Evolutionary conservation across 176 grass and related monocot species (phyloP).

Genomic region (Lolium perenne): DNA sequence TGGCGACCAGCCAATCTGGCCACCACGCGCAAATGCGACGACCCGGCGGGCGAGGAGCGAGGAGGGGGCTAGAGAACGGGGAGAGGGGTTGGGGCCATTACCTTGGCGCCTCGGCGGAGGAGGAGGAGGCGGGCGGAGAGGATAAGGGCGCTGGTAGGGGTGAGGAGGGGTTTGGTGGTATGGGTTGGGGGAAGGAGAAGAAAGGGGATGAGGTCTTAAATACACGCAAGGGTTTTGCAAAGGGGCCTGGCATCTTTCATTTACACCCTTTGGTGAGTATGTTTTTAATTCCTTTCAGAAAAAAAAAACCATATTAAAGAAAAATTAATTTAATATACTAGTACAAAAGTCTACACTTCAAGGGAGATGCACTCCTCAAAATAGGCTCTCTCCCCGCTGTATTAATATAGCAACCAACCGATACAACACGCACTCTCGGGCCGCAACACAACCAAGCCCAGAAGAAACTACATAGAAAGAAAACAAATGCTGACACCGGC

Average conservation of each 20-base stretch:
- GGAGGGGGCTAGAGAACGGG: not conserved
- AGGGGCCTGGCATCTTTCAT: not conserved
- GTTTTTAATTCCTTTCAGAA: not conserved
- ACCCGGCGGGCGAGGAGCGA: not conserved
- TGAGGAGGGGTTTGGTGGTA: not conserved
- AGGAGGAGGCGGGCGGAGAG: conserved; percentile 39
- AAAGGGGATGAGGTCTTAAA: conserved; percentile 52
- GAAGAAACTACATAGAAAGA: too few species aligned
- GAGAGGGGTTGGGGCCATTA: not conserved
- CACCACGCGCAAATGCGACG: not conserved
- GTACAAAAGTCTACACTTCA: too few species aligned
- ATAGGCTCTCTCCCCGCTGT: too few species aligned
- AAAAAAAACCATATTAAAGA: too few species aligned
- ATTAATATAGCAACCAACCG: too few species aligned
- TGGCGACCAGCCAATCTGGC: too few species aligned
- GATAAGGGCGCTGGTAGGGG: conserved; percentile 46
- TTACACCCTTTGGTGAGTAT: not conserved
- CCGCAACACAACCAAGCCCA: too few species aligned
- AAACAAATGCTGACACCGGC: too few species aligned
- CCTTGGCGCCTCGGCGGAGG: conserved; percentile 21
- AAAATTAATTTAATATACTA: too few species aligned
- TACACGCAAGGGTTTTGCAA: conserved; percentile 43
- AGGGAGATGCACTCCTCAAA: too few species aligned
- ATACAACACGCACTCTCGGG: too few species aligned
- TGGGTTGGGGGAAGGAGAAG: not conserved